Percentiles rank a stretch among this genome's conserved stretches.
Conservation (phyloP, 768 basidiomycete genomes). For the Ramaria sp. region DNA sequence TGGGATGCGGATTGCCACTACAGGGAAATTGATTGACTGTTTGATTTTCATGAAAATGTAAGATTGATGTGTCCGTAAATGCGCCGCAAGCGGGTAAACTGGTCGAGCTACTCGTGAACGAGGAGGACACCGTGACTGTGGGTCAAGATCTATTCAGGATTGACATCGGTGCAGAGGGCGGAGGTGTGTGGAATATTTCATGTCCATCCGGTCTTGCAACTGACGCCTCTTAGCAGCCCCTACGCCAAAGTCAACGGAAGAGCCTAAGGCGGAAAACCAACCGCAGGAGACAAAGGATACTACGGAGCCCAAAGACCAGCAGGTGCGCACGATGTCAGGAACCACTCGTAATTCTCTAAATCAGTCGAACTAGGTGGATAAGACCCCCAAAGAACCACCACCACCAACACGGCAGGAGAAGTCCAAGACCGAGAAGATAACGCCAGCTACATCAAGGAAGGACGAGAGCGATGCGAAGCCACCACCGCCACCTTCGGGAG, state of each 20-base stretch:
- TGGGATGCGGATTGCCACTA: neutral
- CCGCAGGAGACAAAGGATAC: conserved; percentile 27
- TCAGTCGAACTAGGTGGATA: neutral
- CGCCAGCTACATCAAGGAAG: conserved; percentile 18
- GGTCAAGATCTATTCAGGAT: conserved; percentile 91
- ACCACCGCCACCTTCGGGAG: conserved; percentile 26
- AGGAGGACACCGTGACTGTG: conserved; percentile 90
- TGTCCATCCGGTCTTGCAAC: neutral
- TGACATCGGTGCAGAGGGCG: conserved; percentile 65
- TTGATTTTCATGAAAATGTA: conserved; percentile 5
- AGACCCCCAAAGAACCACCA: conserved; percentile 13
- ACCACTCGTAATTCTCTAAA: conserved; percentile 21
- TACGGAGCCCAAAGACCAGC: conserved; percentile 36
- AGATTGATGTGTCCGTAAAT: conserved; percentile 98
- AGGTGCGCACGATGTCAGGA: conserved; percentile 33
- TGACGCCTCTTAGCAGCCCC: neutral
- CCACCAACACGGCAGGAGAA: conserved; percentile 24
- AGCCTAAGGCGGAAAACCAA: conserved; percentile 13
- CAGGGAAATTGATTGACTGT: neutral
- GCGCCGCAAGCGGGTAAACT: conserved; percentile 84
- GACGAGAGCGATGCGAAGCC: conserved; percentile 23
- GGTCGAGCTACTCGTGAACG: conserved; percentile 72
- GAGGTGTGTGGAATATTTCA: conserved; percentile 25
- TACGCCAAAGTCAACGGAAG: conserved; percentile 15
- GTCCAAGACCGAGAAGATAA: conserved; percentile 25